Evolutionary conservation across 805 yeast species (phyloP), one percentile per base, ranked within the genome.

Genomic region (Saccharomycopsis sp.): DNA sequence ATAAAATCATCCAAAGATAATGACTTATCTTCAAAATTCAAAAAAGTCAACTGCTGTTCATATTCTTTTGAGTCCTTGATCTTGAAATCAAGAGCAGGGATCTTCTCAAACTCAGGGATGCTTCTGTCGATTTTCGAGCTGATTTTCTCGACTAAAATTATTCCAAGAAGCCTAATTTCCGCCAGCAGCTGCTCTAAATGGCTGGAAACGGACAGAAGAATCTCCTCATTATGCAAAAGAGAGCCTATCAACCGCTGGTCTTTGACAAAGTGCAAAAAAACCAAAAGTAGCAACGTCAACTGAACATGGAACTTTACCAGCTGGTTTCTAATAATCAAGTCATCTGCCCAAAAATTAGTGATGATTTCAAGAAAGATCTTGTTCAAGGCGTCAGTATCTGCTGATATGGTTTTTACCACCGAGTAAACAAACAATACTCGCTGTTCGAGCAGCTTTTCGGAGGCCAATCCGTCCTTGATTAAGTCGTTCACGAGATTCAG

Each of bases 101-200:
- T 44, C 16, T 18, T 44, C 7, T 18, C 21, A 44, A 44, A 12
- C 21, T 44, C 9, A 44, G 48, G 21, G 12, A 44, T 44, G 7
- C 21, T 16, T 44, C 48, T 4, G 16, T 44, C 9, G 12, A 23
- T 29, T 24, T 40, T 56, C 1, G 57, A 40, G 21, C 56, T 47
- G 21, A 61, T 37, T 40, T 50, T 53, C 34, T 61, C 60, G 41
- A 59, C 54, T 14, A 61, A 46, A 3, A 61, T 29, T 4, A 61
- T 56, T 14, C 63, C 63, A 51, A 58, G 37, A 24, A n/a, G 56
- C 34, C 63, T 40, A 1, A 55, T 50, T 34, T 55, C 51, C n/a
- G 24, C 50, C 14, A 51, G 18, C 14, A 56, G 54, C 16, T 21
- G 57, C 8, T 61, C 61, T 50, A 60, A 51, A 53, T 57, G 62